Base-by-base conservation (phyloP, 2,329 filamentous ascomycete species). In the Cladosporium sp. region DNA sequence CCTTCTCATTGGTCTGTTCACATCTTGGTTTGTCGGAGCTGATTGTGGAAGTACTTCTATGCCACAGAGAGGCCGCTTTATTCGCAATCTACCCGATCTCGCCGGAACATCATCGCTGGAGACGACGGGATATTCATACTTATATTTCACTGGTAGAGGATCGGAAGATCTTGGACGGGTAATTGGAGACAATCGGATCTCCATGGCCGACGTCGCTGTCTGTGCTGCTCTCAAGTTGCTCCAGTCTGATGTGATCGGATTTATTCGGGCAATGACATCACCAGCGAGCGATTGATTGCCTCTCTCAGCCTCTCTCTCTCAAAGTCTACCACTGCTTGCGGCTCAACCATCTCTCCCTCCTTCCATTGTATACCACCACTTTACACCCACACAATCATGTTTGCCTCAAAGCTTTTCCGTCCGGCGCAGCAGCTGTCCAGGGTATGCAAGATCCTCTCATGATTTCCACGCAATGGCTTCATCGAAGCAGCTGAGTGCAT, bases 331-430 rank as follows among this genome's bases (percentile, higher is more conserved):
- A 19, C 36, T 38, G 16, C 36, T 16, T 4, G 19, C 8, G 16
- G 11, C 16, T 18, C 36, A 20, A 19, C 32, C 15, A 15, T 35
- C 11, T 35, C 7, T 16, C 15, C 15, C 32, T 15, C 22, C 22
- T 4, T 27, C 9, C 22, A 27, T 27, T 27, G 22, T 27, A 27
- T 9, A 35, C 2, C 36, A 18, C 15, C 18, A 38, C 36, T n/a
- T 8, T 8, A 7, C 35, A 38, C 8, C n/a, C 20, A 13, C 25
- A 8, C 42, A 61, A 63, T 50, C 43, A 73, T 73, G 71, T 73
- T 73, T 56, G 64, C 71, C 9, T 65, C 67, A 60, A 69, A 69
- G 54, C 57, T 67, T 49, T 68, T 73, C 60, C 67, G 70, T 47
- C 70, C 70, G 39, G 70, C 68, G 43, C 64, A 65, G 55, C 60